Conservation (phyloP, 345 rosid genomes). For the Eutrema yunnanense region DNA sequence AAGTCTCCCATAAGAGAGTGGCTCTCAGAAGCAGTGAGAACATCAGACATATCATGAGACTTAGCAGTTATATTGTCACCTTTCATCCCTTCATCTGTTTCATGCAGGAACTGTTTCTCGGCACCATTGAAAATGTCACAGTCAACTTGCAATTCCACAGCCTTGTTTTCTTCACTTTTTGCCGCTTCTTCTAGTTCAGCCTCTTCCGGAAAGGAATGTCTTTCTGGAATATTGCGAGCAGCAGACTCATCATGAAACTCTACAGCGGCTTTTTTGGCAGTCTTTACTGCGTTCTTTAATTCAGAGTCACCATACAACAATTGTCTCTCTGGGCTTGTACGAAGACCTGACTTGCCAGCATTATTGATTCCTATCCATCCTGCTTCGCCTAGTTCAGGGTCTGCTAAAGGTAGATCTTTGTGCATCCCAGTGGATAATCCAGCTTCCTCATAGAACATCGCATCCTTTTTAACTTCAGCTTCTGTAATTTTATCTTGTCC, state of each 20-base stretch:
- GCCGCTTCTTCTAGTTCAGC: neutral
- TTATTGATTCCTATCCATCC: neutral
- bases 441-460: neutral
- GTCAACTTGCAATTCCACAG: neutral
- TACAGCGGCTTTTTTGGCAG: neutral
- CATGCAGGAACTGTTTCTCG: neutral
- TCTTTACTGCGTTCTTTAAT: neutral
- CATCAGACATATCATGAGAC: neutral
- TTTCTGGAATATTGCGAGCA: neutral
- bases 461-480: neutral
- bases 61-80: neutral
- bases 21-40: neutral
- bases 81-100: neutral
- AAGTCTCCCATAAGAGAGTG: neutral
- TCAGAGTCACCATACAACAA: neutral
- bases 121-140: neutral
- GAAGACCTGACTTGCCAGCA: neutral
- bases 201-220: neutral
- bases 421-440: neutral
- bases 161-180: neutral
- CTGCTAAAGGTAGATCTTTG: neutral
- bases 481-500: neutral
- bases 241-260: neutral
- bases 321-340: neutral
- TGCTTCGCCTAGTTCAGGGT: too few species aligned